Evolutionary conservation across 495 filamentous ascomycete species (phyloP).

Genomic region (Amniculicola lignicola): DNA sequence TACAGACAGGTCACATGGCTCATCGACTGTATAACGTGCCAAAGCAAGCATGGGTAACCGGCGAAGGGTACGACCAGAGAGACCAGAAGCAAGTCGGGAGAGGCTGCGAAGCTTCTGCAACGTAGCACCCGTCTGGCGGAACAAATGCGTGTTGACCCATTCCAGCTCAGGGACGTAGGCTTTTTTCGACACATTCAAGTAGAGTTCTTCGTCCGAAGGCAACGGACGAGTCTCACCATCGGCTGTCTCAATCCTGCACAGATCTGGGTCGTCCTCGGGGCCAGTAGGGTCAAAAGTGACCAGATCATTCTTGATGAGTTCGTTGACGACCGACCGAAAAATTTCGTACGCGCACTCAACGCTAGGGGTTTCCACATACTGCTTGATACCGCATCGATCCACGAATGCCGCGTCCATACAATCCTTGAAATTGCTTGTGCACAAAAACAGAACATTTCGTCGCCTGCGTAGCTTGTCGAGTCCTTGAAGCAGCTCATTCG

Average conservation of each 20-base stretch:
- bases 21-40: slow-evolving; percentile 38
- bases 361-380: slow-evolving; percentile 46
- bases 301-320: slow-evolving; percentile 47
- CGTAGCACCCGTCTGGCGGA: slow-evolving; percentile 11
- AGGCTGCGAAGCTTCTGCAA: slow-evolving; percentile 15
- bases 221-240: neutral
- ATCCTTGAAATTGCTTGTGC: slow-evolving; percentile 51
- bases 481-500: slow-evolving; percentile 45
- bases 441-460: slow-evolving; percentile 51
- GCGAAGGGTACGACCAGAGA: slow-evolving; percentile 41
- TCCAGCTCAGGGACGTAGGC: slow-evolving; percentile 17
- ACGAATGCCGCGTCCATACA: slow-evolving; percentile 53
- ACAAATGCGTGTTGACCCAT: slow-evolving; percentile 19
- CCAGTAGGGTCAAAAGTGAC: neutral
- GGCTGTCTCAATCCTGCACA: neutral
- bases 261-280: too few species aligned
- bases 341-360: slow-evolving; percentile 48
- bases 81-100: slow-evolving; percentile 26
- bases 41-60: slow-evolving; percentile 40
- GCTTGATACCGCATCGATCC: slow-evolving; percentile 55
- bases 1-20: slow-evolving; percentile 31
- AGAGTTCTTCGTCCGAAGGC: too few species aligned
- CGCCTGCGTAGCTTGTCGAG: slow-evolving; percentile 38
- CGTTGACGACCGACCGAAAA: slow-evolving; percentile 49
- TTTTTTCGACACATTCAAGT: too few species aligned